Conservation (phyloP, 2,329 filamentous ascomycete species). For the Claviceps africana region DNA sequence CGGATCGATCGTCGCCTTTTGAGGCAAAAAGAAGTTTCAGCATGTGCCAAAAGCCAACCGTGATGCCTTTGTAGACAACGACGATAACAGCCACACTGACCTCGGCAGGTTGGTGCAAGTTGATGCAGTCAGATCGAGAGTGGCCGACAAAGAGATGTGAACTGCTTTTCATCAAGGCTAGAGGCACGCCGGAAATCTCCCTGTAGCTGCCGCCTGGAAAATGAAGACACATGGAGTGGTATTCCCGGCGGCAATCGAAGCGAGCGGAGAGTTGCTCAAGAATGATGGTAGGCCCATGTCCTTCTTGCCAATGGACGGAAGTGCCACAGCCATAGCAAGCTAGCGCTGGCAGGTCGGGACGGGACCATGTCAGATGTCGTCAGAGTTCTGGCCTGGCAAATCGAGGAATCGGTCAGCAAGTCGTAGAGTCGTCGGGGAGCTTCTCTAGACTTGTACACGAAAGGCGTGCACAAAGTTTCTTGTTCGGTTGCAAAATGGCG, state of each 20-base stretch:
- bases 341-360: background rate
- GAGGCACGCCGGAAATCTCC: background rate
- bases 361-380: background rate
- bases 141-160: background rate
- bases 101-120: background rate
- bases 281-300: background rate
- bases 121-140: background rate
- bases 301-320: background rate
- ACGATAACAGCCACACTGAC: background rate
- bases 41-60: background rate
- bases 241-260: background rate
- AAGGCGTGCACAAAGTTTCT: background rate
- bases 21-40: background rate
- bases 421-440: background rate
- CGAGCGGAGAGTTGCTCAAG: background rate
- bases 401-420: background rate
- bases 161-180: background rate
- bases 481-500: slow-evolving; percentile 6
- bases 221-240: background rate
- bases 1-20: background rate
- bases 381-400: background rate
- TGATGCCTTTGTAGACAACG: background rate
- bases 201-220: background rate
- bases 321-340: background rate
- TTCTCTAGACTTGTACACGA: background rate